phyloP scores from a whole-genome alignment of 2,329 filamentous ascomycete species.

The Aspergillus tubingensis region DNA sequence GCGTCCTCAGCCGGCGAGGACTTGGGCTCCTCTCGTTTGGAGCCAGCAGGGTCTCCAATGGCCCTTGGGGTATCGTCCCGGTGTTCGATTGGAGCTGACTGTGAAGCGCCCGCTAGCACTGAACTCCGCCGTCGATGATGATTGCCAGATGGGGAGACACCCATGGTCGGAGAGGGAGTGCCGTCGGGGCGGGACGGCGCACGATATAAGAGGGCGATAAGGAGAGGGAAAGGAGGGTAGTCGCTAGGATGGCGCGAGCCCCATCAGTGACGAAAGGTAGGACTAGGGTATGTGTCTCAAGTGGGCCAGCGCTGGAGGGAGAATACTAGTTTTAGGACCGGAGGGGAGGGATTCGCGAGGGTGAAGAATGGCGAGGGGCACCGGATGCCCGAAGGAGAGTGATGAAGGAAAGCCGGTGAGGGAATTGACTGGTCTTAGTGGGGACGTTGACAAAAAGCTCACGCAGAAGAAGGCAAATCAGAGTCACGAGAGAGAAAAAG shows the following conservation, averaged over 20 bases:
- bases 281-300: not conserved
- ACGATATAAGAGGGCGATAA: constrained; percentile 5
- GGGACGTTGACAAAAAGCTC: constrained; percentile 7
- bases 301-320: not conserved
- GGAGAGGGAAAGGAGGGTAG: not conserved
- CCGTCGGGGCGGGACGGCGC: not conserved
- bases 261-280: constrained; percentile 19
- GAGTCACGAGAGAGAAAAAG: not conserved
- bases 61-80: constrained; percentile 34
- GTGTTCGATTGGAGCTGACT: constrained; percentile 35
- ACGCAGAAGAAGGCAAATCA: constrained; percentile 3
- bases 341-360: not conserved
- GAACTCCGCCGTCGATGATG: constrained; percentile 45
- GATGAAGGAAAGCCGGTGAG: constrained; percentile 14
- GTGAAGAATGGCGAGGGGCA: constrained; percentile 6
- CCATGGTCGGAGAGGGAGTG: constrained; percentile 30
- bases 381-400: constrained; percentile 7
- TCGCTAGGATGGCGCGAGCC: constrained; percentile 12
- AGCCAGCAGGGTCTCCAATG: constrained; percentile 25
- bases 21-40: constrained; percentile 39
- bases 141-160: constrained; percentile 33
- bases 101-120: constrained; percentile 43
- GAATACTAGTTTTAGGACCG: not conserved
- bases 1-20: constrained; percentile 37
- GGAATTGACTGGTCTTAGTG: constrained; percentile 6